Conservation (phyloP, 2,329 filamentous ascomycete genomes). For the Lasiodiplodia sp. region DNA sequence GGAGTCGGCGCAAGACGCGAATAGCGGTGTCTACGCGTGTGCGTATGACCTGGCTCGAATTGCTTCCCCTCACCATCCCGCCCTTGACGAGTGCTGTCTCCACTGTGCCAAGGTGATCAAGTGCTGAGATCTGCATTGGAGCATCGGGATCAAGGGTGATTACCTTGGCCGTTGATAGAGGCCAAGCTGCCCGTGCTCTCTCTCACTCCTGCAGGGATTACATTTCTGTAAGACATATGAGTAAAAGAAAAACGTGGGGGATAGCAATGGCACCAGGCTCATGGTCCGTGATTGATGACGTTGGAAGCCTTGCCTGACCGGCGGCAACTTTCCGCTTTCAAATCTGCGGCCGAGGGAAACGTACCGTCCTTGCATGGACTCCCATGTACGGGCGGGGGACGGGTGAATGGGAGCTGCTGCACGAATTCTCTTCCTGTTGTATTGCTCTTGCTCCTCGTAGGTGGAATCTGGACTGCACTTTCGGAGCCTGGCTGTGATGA, state of each 20-base stretch:
- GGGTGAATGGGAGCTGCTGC: background rate
- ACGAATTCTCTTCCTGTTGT: background rate
- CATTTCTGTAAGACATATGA: constrained; percentile 17
- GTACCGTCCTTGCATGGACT: constrained; percentile 5
- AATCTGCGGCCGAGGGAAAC: constrained; percentile 3
- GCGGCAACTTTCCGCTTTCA: constrained; percentile 7
- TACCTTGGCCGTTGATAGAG: background rate
- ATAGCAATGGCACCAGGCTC: background rate
- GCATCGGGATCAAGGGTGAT: background rate
- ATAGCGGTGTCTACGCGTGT: constrained; percentile 2
- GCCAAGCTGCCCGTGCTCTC: background rate
- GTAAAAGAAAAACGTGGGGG: background rate
- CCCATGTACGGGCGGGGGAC: background rate
- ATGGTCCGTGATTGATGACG: constrained; percentile 10
- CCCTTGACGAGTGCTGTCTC: constrained; percentile 9
- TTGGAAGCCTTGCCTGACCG: background rate
- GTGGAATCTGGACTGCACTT: background rate
- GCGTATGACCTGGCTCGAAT: background rate
- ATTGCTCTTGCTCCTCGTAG: constrained; percentile 4
- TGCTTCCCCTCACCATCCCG: constrained; percentile 25
- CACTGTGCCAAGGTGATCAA: constrained; percentile 22
- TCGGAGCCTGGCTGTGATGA: background rate
- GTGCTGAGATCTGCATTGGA: background rate
- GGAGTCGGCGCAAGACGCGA: constrained; percentile 2
- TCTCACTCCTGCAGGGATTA: constrained; percentile 4